These are phyloP conservation scores for Eucalyptus caleyi DNA, from an alignment of 345 rosid species.

Conservation along the genomic window DNA sequence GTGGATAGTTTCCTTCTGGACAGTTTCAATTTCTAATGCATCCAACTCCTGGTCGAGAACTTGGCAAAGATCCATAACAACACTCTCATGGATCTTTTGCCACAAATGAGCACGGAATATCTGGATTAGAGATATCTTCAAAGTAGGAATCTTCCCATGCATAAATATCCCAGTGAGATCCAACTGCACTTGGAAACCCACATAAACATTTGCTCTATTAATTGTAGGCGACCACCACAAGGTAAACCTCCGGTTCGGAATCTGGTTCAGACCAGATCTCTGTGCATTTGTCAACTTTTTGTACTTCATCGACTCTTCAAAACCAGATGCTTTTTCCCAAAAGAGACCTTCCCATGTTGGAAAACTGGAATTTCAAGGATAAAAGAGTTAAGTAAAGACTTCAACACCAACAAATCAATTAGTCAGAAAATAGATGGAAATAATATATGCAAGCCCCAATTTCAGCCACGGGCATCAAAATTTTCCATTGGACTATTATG, in stretches of 20 bases:
- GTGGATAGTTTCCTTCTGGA: conserved; percentile 96
- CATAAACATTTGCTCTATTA: conserved; percentile 86
- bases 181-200: conserved; percentile 98
- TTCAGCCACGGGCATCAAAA: not conserved
- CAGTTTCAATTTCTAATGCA: conserved; percentile 95
- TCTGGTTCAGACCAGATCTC: conserved; percentile 98
- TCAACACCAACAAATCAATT: not conserved
- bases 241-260: conserved; percentile 97
- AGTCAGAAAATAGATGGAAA: not conserved
- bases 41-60: conserved; percentile 96
- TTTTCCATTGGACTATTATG: not conserved
- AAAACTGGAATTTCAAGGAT: conserved; percentile 43
- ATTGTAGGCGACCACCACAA: conserved; percentile 99
- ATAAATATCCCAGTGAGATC: conserved; percentile 98
- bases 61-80: conserved; percentile 99
- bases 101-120: conserved; percentile 98
- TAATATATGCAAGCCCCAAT: not conserved
- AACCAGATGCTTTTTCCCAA: conserved; percentile 99
- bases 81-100: conserved; percentile 99
- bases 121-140: conserved; percentile 94
- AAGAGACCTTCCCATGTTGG: conserved; percentile 99
- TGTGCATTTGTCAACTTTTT: conserved; percentile 98
- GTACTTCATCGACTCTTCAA: conserved; percentile 97
- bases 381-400: not conserved
- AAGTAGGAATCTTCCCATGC: conserved; percentile 97